Evolutionary conservation across 2,329 filamentous ascomycete genomes (phyloP), one percentile per base, ranked within the genome.

Genomic region (Verticillium isaacii): DNA sequence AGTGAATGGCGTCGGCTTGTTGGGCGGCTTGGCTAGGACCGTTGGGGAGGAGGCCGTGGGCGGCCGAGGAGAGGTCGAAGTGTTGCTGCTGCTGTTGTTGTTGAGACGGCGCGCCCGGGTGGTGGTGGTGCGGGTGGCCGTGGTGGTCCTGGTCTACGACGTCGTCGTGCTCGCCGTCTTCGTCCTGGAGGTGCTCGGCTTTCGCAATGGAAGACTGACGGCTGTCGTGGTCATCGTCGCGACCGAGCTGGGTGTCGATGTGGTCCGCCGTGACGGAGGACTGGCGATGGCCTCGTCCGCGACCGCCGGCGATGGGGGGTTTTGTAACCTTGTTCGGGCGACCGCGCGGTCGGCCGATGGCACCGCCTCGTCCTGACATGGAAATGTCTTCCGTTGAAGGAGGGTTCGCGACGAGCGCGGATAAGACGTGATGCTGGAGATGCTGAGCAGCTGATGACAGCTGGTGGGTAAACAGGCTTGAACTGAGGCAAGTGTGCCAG

Each of bases 301-400:
- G 59, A 32, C 56, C 57, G 37, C 23, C 41, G 32, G 58, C 61
- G 32, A 68, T 62, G 56, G 66, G 65, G 52, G 74, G 69, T 69
- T 82, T 82, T 59, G 74, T 75, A 68, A 81, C 78, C 70, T 79
- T 81, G 71, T 69, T 76, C 39, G 73, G 73, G 60, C 76, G 76
- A 65, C 69, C 75, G 61, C 76, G 76, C 62, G 68, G 64, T 23
- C 45, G 58, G 17, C 41, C 25, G 58, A 32, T 45, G 32, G 58
- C 58, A 32, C 39, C 45, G 64, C 65, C 66, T 64, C 64, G 57
- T 56, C 60, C 63, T 62, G 61, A 62, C 64, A 64, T 66, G 56
- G 57, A 58, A 58, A 39, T 36, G 45, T 23, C 11, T 23, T 50
- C 8, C 19, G 45, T 25, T n/a, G n/a, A 12, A 23, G 45, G 45